Percentiles rank a stretch among this genome's conserved stretches.
These are phyloP conservation scores for Penicillium riverlandense DNA, from an alignment of 495 filamentous ascomycete genomes.

Conservation along the genomic window DNA sequence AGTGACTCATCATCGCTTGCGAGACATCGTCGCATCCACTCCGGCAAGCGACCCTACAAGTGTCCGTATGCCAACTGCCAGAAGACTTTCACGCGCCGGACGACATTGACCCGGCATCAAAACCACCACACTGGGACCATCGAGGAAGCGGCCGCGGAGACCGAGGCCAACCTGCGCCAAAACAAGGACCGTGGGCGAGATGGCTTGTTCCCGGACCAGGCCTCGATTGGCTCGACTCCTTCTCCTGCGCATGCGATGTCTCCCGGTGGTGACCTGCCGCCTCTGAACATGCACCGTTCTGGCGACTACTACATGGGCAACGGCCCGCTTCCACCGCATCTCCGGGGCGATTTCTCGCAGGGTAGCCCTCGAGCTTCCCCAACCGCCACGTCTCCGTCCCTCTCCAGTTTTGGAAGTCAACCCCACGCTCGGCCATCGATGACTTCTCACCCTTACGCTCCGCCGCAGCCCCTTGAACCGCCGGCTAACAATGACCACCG, in stretches of 20 bases:
- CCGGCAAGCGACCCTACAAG: conserved; percentile 92
- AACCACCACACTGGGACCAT: conserved; percentile 94
- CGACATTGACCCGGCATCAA: conserved; percentile 90
- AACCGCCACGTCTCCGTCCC: conserved; percentile 51
- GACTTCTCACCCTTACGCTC: conserved; percentile 85
- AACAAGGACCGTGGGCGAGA: conserved; percentile 54
- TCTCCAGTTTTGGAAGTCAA: conserved; percentile 49
- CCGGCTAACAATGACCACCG: conserved; percentile 70
- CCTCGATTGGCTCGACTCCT: conserved; percentile 77
- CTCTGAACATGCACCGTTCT: conserved; percentile 65
- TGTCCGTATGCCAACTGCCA: conserved; percentile 97
- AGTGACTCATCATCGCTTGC: conserved; percentile 96
- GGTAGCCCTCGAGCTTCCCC: conserved; percentile 65
- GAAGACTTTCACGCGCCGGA: conserved; percentile 95
- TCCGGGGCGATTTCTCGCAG: conserved; percentile 73
- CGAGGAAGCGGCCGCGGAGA: conserved; percentile 85
- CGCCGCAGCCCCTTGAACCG: conserved; percentile 83
- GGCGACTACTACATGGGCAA: conserved; percentile 61
- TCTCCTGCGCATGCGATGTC: conserved; percentile 84
- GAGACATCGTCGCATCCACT: conserved; percentile 89
- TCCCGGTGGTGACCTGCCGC: conserved; percentile 67
- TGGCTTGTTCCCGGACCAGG: conserved; percentile 70
- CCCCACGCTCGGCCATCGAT: conserved; percentile 54
- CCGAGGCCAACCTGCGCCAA: conserved; percentile 67
- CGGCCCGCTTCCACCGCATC: conserved; percentile 72